phyloP scores from a whole-genome alignment of 192 early-diverging fungal species.

The Coemansia sp. region DNA sequence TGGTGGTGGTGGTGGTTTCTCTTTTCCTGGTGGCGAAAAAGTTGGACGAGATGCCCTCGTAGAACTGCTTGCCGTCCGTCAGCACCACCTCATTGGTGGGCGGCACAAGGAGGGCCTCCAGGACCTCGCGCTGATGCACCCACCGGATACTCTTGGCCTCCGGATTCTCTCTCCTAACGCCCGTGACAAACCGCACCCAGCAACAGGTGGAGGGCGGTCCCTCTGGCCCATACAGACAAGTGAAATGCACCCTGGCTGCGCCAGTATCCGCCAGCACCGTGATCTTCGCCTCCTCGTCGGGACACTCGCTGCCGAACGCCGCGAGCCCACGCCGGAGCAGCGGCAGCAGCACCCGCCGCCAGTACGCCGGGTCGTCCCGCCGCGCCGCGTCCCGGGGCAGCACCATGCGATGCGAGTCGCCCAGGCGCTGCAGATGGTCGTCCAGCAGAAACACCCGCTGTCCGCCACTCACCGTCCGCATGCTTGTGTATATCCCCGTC shows the following conservation, averaged over 20 bases:
- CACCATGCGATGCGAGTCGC: conserved; percentile 30
- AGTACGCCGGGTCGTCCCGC: conserved; percentile 18
- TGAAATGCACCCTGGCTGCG: conserved; percentile 27
- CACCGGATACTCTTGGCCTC: conserved; percentile 47
- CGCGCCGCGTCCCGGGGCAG: conserved; percentile 8
- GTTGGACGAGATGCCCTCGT: conserved; percentile 53
- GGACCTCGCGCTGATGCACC: conserved; percentile 46
- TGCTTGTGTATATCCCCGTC: conserved; percentile 42
- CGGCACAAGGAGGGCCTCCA: conserved; percentile 34
- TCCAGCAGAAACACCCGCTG: conserved; percentile 39
- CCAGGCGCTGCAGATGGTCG: conserved; percentile 47
- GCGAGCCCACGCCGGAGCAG: conserved; percentile 31
- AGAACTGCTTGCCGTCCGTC: conserved; percentile 26
- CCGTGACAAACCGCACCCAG: conserved; percentile 33
- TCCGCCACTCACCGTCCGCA: conserved; percentile 39
- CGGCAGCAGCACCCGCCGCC: conserved; percentile 32
- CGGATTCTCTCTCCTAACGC: conserved; percentile 27
- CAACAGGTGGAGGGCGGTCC: not conserved
- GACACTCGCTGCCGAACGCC: not conserved
- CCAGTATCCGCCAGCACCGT: conserved; percentile 36
- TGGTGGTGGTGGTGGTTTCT: not conserved
- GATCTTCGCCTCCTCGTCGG: conserved; percentile 27
- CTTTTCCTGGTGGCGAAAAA: conserved; percentile 35
- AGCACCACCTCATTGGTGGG: conserved; percentile 46
- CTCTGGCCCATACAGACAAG: conserved; percentile 5